phyloP scores from a whole-genome alignment of 176 grass and related monocot species.

The Pharus latifolius region DNA sequence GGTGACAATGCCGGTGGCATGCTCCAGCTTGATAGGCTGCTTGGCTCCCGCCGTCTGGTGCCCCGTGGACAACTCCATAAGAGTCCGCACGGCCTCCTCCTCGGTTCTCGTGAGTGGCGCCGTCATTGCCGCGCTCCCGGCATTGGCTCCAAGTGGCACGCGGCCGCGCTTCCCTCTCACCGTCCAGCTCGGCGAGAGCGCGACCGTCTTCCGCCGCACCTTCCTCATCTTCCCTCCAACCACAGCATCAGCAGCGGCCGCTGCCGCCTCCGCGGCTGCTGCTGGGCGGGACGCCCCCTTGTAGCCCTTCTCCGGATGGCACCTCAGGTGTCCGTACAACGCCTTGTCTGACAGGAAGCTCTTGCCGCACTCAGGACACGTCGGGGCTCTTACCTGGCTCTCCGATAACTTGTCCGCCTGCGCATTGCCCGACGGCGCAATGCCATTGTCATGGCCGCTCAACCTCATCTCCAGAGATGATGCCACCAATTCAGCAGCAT shows the following conservation, averaged over 20 bases:
- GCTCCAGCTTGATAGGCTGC: neutral
- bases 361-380: slow-evolving; percentile 40
- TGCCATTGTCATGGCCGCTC: neutral
- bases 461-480: neutral
- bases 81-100: slow-evolving; percentile 20
- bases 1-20: neutral
- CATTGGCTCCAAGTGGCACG: neutral
- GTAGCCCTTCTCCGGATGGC: slow-evolving; percentile 21
- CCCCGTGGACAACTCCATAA: neutral
- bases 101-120: neutral
- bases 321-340: slow-evolving; percentile 41
- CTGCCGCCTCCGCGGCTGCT: neutral
- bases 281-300: slow-evolving; percentile 21
- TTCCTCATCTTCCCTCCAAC: neutral
- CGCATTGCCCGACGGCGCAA: neutral
- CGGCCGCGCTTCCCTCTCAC: slow-evolving; percentile 10
- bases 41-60: neutral
- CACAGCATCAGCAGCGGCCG: neutral
- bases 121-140: neutral
- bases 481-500: neutral
- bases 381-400: neutral
- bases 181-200: neutral
- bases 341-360: slow-evolving; percentile 28
- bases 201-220: neutral
- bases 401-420: neutral